These are phyloP conservation scores for Pseudonitzschia multiseries DNA, from an alignment of 108 stramenopile genomes.

Conservation along the genomic window DNA sequence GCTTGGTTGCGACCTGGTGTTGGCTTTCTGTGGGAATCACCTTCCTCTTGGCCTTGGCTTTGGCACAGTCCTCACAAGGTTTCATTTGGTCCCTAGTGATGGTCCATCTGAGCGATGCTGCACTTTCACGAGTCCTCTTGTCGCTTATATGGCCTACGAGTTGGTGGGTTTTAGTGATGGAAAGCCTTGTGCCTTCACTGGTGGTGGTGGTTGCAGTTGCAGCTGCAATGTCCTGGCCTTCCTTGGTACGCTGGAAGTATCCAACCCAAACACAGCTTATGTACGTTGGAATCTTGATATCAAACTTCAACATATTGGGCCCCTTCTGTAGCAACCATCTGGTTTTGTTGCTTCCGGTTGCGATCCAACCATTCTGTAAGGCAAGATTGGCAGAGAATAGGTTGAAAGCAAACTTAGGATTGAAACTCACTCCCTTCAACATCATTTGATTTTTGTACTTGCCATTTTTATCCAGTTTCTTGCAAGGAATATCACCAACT, in stretches of 20 bases:
- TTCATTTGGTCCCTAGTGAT: not conserved
- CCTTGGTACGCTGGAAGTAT: not conserved
- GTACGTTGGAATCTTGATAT: not conserved
- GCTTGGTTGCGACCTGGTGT: not conserved
- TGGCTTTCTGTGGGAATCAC: not conserved
- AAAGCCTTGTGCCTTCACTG: not conserved
- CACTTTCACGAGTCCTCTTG: not conserved
- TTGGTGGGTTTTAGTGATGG: not conserved
- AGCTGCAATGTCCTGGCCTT: not conserved
- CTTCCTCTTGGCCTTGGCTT: slow-evolving; percentile 3
- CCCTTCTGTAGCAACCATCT: not conserved
- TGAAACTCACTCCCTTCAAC: not conserved
- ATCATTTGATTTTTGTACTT: not conserved
- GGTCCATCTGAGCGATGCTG: not conserved
- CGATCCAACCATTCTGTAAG: not conserved
- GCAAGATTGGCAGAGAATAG: not conserved
- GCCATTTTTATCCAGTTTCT: not conserved
- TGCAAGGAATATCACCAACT: not conserved
- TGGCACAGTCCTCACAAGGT: not conserved
- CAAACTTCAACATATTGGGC: not conserved
- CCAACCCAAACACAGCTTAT: slow-evolving; percentile 1
- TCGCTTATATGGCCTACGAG: not conserved
- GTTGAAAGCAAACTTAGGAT: not conserved
- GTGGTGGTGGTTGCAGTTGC: not conserved
- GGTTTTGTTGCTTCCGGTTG: not conserved